Percentiles rank a stretch among this genome's conserved stretches.
phyloP scores from a whole-genome alignment of 2,329 filamentous ascomycete species.

The Raffaelea albimanens region DNA sequence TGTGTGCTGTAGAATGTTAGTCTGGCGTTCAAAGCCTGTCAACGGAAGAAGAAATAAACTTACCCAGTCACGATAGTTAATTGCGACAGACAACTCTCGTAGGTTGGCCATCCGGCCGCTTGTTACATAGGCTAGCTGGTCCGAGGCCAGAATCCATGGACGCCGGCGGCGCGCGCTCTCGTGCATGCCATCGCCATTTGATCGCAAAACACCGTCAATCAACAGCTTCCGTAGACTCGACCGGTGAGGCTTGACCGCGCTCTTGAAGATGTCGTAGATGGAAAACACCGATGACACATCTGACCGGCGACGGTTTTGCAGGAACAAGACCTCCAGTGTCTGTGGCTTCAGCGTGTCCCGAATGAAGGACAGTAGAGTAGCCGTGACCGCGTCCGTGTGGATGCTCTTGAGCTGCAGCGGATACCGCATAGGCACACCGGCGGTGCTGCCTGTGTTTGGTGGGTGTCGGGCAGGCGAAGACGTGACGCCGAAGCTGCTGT shows the following conservation, averaged over 20 bases:
- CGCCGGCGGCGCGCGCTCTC: slow-evolving; percentile 40
- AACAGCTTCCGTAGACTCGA: slow-evolving; percentile 63
- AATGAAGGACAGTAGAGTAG: slow-evolving; percentile 61
- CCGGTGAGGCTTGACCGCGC: slow-evolving; percentile 60
- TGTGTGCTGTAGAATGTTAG: slow-evolving; percentile 46
- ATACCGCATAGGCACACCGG: slow-evolving; percentile 33
- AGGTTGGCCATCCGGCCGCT: slow-evolving; percentile 66
- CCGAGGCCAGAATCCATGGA: slow-evolving; percentile 61
- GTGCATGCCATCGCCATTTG: slow-evolving; percentile 24
- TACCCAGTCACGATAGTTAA: slow-evolving; percentile 74
- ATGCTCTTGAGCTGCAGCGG: slow-evolving; percentile 61
- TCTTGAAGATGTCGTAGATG: slow-evolving; percentile 62
- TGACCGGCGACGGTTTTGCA: slow-evolving; percentile 54
- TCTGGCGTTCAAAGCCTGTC: neutral
- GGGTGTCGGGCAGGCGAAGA: no score
- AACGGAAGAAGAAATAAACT: neutral
- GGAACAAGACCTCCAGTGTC: slow-evolving; percentile 66
- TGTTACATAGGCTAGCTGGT: slow-evolving; percentile 63
- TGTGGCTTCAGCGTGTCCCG: slow-evolving; percentile 71
- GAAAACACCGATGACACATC: slow-evolving; percentile 43
- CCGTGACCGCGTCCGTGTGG: slow-evolving; percentile 64
- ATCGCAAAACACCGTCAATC: slow-evolving; percentile 59
- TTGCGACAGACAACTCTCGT: slow-evolving; percentile 60
- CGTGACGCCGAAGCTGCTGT: slow-evolving; percentile 15
- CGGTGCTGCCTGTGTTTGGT: slow-evolving; percentile 10